These are phyloP conservation scores for Escovopsis weberi DNA, from an alignment of 2,329 filamentous ascomycete genomes.

Conservation along the genomic window DNA sequence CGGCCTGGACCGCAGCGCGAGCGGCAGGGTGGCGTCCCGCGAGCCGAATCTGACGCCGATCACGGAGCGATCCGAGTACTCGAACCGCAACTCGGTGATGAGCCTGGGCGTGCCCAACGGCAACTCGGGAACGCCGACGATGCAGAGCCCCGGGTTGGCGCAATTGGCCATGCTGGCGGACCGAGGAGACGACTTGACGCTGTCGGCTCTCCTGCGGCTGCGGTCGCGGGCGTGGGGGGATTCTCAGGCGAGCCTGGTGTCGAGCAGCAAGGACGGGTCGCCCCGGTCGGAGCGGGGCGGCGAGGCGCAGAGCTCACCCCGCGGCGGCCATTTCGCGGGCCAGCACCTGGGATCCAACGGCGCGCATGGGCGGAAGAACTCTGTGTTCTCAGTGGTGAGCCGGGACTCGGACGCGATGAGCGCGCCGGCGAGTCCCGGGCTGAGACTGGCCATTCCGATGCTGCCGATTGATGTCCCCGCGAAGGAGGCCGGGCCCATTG, in stretches of 20 bases:
- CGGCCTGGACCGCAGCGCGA: constrained; percentile 50
- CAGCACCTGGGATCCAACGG: constrained; percentile 8
- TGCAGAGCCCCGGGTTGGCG: constrained; percentile 60
- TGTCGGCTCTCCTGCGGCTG: constrained; percentile 58
- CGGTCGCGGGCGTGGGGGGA: constrained; percentile 68
- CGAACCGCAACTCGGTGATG: constrained; percentile 82
- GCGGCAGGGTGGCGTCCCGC: constrained; percentile 57
- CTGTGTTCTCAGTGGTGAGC: constrained; percentile 33
- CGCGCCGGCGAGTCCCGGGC: constrained; percentile 33
- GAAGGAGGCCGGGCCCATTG: not conserved
- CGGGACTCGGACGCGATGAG: constrained; percentile 33
- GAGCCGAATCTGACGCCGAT: constrained; percentile 94
- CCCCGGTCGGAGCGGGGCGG: constrained; percentile 31
- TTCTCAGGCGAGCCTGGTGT: constrained; percentile 57
- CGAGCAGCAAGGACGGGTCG: constrained; percentile 36
- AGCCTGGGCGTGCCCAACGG: constrained; percentile 38
- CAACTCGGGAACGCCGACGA: constrained; percentile 26
- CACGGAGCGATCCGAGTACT: constrained; percentile 91
- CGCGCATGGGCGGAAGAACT: constrained; percentile 32
- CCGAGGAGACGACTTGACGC: constrained; percentile 48
- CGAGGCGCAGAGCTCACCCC: constrained; percentile 32
- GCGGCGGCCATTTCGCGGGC: constrained; percentile 8
- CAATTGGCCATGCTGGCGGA: constrained; percentile 57
- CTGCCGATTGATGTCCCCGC: constrained; percentile 2
- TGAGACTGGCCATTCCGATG: constrained; percentile 26